A percentile compares a stretch with the other conserved stretches of the same genome.
phyloP scores from a whole-genome alignment of 2,329 filamentous ascomycete genomes.

The Colletotrichum eremochloae region DNA sequence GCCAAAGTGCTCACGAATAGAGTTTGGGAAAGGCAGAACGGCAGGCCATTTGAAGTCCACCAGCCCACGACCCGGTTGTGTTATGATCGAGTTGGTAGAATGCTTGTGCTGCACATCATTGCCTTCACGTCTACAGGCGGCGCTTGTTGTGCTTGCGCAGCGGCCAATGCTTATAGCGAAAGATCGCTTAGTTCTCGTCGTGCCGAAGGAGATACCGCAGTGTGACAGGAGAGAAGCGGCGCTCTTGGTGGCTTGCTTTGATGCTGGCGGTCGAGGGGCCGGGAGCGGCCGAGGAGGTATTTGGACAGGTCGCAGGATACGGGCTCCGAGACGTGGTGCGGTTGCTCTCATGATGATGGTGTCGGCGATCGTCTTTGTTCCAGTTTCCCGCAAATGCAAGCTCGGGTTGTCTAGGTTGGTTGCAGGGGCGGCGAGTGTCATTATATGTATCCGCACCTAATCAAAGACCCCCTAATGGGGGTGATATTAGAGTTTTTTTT shows the following conservation, averaged over 20 bases:
- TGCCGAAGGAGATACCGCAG: not conserved
- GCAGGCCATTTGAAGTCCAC: not conserved
- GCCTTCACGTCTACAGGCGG: not conserved
- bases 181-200: not conserved
- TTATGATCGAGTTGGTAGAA: not conserved
- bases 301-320: not conserved
- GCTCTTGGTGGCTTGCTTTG: not conserved
- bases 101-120: not conserved
- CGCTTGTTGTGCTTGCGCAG: not conserved
- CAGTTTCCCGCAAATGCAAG: not conserved
- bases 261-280: not conserved
- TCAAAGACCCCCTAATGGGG: not conserved
- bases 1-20: not conserved
- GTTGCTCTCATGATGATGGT: not conserved
- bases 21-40: not conserved
- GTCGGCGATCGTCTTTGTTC: not conserved
- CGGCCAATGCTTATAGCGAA: not conserved
- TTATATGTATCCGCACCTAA: not conserved
- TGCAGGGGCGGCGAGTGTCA: not conserved
- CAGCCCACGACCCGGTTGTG: not conserved
- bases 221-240: not conserved
- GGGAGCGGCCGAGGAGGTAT: not conserved
- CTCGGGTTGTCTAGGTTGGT: not conserved
- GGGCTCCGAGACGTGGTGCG: not conserved
- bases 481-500: not conserved